Percentiles rank a stretch among this genome's conserved stretches.
These are phyloP conservation scores for Smallanthus sonchifolius DNA, from an alignment of 129 eudicot species.

Conservation along the genomic window DNA sequence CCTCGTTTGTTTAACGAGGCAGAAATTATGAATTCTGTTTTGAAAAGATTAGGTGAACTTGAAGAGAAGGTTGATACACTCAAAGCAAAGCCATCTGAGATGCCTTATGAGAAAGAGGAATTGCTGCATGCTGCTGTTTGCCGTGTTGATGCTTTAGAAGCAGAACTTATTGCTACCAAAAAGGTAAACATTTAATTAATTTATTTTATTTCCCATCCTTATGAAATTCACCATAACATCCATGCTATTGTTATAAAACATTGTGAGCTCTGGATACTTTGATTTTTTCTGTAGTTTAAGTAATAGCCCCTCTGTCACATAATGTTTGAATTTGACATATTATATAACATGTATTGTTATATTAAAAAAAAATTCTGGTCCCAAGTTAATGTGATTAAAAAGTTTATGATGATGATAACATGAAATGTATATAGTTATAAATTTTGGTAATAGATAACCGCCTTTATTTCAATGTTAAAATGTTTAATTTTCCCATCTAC, in stretches of 20 bases:
- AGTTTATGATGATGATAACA: background rate
- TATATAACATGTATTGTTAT: background rate
- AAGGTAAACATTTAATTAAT: slow-evolving; percentile 43
- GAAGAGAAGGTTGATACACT: slow-evolving; percentile 77
- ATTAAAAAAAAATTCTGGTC: background rate
- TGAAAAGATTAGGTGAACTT: slow-evolving; percentile 77
- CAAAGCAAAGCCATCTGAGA: slow-evolving; percentile 65
- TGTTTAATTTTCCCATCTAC: too few relatives aligned
- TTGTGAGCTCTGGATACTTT: background rate
- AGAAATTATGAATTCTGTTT: slow-evolving; percentile 51
- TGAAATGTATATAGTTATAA: too few relatives aligned
- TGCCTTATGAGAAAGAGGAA: slow-evolving; percentile 96
- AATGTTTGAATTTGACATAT: background rate
- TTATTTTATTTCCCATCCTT: background rate
- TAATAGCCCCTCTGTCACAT: slow-evolving; percentile 2
- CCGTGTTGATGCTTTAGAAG: slow-evolving; percentile 97
- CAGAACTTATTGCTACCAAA: slow-evolving; percentile 94
- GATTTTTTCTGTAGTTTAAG: background rate
- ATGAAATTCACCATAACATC: background rate
- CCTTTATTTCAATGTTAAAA: too few relatives aligned
- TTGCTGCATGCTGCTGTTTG: slow-evolving; percentile 92
- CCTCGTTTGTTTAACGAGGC: slow-evolving; percentile 50
- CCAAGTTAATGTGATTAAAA: background rate
- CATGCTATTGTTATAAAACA: background rate
- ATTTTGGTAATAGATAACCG: too few relatives aligned